Conservation (phyloP, 2,329 filamentous ascomycete genomes). For the Penicillium sp. region DNA sequence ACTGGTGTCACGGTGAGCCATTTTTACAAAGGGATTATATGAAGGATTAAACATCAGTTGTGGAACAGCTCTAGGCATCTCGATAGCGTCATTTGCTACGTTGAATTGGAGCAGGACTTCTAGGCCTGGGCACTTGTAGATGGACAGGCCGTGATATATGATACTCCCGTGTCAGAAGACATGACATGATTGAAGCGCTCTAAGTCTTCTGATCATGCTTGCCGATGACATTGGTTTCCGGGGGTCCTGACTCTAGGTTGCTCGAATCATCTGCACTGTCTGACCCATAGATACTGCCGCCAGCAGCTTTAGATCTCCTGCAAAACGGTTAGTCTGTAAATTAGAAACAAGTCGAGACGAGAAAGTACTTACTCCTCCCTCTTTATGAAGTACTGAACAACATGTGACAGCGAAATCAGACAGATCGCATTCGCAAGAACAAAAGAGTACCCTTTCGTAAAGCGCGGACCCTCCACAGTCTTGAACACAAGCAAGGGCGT, state of each 20-base stretch:
- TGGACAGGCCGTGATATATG: neutral
- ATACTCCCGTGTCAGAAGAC: neutral
- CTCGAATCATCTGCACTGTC: constrained; percentile 8
- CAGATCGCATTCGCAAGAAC: constrained; percentile 45
- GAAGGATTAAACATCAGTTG: neutral
- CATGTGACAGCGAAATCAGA: constrained; percentile 38
- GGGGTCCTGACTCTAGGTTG: constrained; percentile 10
- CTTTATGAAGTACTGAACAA: constrained; percentile 25
- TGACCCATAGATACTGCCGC: constrained; percentile 7
- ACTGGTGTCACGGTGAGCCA: neutral
- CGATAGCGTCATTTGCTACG: neutral
- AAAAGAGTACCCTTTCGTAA: constrained; percentile 50
- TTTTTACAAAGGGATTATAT: neutral
- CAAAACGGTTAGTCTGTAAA: neutral
- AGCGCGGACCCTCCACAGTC: constrained; percentile 50
- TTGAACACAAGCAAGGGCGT: constrained; percentile 58
- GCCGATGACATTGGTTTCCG: neutral
- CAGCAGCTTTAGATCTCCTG: constrained; percentile 8
- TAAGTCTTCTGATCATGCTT: constrained; percentile 1
- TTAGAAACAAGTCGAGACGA: no score
- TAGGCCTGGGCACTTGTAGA: neutral
- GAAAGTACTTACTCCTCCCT: constrained; percentile 20
- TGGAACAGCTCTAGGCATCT: neutral
- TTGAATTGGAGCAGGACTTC: neutral
- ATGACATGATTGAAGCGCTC: neutral